Conservation (phyloP, 2,329 filamentous ascomycete genomes). For the Cadophora sp. region DNA sequence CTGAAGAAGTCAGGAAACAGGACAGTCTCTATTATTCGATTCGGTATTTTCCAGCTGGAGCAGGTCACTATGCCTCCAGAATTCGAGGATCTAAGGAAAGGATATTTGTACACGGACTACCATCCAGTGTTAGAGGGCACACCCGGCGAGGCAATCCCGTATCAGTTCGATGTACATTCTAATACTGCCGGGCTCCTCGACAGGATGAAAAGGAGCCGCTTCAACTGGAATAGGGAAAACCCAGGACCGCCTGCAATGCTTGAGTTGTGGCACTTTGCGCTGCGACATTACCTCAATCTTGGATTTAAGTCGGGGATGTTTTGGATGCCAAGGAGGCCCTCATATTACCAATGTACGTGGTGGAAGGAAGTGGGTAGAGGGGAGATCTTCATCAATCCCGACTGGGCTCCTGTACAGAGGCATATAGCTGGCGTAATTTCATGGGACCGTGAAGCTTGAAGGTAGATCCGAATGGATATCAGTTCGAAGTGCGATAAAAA, state of each 20-base stretch:
- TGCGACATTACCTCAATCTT: constrained; percentile 30
- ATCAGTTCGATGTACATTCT: constrained; percentile 22
- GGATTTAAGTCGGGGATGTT: constrained; percentile 24
- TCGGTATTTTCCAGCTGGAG: constrained; percentile 33
- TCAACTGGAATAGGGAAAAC: constrained; percentile 18
- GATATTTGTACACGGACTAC: constrained; percentile 19
- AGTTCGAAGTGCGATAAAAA: too few relatives aligned
- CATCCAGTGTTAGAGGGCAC: constrained; percentile 23
- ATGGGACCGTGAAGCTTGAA: background rate
- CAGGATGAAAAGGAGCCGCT: constrained; percentile 9
- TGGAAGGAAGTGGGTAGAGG: constrained; percentile 28
- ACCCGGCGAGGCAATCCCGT: constrained; percentile 26
- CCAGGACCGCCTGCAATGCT: constrained; percentile 28
- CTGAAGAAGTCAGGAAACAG: constrained; percentile 25
- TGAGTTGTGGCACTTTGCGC: constrained; percentile 31
- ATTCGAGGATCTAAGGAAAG: constrained; percentile 26
- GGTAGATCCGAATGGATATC: too few relatives aligned
- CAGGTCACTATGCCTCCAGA: constrained; percentile 29
- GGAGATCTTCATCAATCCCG: constrained; percentile 25
- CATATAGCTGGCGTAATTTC: constrained; percentile 23
- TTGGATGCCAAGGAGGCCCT: constrained; percentile 22
- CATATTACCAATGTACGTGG: constrained; percentile 18
- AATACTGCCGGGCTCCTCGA: constrained; percentile 9
- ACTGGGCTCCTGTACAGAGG: constrained; percentile 29
- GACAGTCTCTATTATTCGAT: constrained; percentile 30